phyloP scores from a whole-genome alignment of 352 stramenopile species.

The Phytopythium delawarense region DNA sequence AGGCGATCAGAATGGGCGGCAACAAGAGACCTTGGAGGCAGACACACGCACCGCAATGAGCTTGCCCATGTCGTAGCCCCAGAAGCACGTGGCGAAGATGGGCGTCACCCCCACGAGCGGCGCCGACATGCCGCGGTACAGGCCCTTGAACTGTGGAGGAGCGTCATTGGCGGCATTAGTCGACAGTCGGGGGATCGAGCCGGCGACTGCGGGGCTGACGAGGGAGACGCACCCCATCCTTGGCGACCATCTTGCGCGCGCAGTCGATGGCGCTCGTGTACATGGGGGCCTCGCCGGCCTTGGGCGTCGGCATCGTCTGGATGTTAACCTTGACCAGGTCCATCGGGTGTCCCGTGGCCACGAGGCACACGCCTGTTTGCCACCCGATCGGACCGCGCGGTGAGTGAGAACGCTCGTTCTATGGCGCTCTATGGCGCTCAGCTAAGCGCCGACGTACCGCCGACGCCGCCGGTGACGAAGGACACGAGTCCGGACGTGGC shows the following conservation, averaged over 20 bases:
- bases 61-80: constrained; percentile 97
- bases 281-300: constrained; percentile 55
- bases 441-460: constrained; percentile 43
- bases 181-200: background rate
- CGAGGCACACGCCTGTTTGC: constrained; percentile 79
- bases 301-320: constrained; percentile 82
- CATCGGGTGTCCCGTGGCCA: constrained; percentile 92
- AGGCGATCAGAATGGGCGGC: no score
- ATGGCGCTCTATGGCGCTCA: background rate
- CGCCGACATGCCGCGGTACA: constrained; percentile 95
- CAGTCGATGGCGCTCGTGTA: constrained; percentile 89
- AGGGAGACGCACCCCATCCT: constrained; percentile 81
- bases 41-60: constrained; percentile 71
- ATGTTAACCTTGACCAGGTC: constrained; percentile 96
- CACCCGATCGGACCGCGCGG: background rate
- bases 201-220: background rate
- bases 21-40: background rate
- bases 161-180: constrained; percentile 16
- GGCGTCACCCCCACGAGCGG: constrained; percentile 93
- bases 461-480: constrained; percentile 93
- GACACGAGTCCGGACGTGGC: constrained; percentile 87
- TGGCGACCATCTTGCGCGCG: constrained; percentile 89
- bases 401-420: background rate
- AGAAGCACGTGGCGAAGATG: constrained; percentile 97
- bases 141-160: constrained; percentile 43